Evolutionary conservation across 768 basidiomycete genomes (phyloP).

Genomic region (Leccinum subgranulosum): DNA sequence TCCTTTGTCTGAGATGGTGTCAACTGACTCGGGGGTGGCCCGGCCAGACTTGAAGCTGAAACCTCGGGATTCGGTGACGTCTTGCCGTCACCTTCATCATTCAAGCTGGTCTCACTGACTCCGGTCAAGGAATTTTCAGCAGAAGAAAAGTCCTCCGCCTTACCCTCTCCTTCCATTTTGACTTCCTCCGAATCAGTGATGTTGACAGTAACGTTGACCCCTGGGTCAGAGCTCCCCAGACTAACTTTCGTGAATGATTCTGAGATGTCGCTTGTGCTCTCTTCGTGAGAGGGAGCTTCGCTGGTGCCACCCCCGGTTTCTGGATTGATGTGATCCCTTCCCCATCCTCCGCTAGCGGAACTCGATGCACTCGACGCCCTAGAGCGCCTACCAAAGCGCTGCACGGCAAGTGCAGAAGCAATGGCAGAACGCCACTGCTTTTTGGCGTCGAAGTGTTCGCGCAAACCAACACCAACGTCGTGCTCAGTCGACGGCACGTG

Average conservation of each 20-base stretch:
- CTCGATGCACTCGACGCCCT: conserved; percentile 27
- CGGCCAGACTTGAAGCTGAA: neutral
- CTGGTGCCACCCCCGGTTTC: conserved; percentile 31
- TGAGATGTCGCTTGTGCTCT: conserved; percentile 17
- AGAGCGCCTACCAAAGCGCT: conserved; percentile 30
- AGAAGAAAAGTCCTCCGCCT: conserved; percentile 20
- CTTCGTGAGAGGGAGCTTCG: conserved; percentile 34
- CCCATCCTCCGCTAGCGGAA: conserved; percentile 36
- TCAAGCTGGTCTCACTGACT: conserved; percentile 13
- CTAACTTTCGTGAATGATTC: conserved; percentile 27
- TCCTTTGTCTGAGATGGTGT: conserved; percentile 1
- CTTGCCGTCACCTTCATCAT: conserved; percentile 1
- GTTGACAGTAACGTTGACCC: conserved; percentile 40
- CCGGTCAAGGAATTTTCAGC: conserved; percentile 20
- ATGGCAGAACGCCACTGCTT: conserved; percentile 76
- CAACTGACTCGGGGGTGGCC: neutral
- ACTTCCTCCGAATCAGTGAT: conserved; percentile 33
- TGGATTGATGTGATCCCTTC: conserved; percentile 27
- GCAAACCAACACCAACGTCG: conserved; percentile 70
- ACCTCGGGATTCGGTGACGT: conserved; percentile 1
- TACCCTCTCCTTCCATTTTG: conserved; percentile 21
- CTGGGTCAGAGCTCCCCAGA: conserved; percentile 33
- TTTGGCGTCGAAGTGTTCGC: conserved; percentile 77
- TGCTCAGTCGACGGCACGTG: conserved; percentile 64
- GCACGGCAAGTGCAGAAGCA: conserved; percentile 40